Percentiles rank a stretch among this genome's conserved stretches.
Evolutionary conservation across 768 basidiomycete genomes (phyloP).

Genomic region (Suillus sp.): DNA sequence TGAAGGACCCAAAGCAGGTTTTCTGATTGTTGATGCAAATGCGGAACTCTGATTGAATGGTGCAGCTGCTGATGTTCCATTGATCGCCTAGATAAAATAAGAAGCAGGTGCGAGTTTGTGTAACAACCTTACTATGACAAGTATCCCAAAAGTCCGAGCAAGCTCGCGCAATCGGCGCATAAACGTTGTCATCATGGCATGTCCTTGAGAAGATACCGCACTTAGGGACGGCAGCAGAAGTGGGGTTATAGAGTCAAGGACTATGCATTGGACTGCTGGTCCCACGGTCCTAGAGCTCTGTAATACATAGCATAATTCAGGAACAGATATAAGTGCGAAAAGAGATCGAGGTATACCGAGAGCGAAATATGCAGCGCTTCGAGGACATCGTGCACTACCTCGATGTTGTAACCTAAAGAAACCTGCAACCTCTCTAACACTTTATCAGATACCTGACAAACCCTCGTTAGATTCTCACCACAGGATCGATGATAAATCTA

Average conservation of each 20-base stretch:
- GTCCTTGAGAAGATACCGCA: slow-evolving; percentile 70
- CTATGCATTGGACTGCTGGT: slow-evolving; percentile 45
- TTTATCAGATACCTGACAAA: slow-evolving; percentile 28
- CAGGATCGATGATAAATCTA: slow-evolving; percentile 19
- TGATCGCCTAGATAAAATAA: slow-evolving; percentile 52
- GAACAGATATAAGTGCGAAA: slow-evolving; percentile 5
- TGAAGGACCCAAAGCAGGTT: slow-evolving; percentile 76
- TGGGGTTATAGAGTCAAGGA: slow-evolving; percentile 68
- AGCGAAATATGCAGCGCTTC: slow-evolving; percentile 41
- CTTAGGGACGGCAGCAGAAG: slow-evolving; percentile 65
- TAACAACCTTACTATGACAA: slow-evolving; percentile 53
- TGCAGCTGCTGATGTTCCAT: slow-evolving; percentile 46
- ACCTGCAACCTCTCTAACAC: slow-evolving; percentile 61
- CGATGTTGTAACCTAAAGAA: slow-evolving; percentile 58
- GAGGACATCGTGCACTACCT: slow-evolving; percentile 52
- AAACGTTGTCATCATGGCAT: slow-evolving; percentile 70
- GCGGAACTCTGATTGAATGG: slow-evolving; percentile 36
- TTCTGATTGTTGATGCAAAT: slow-evolving; percentile 45
- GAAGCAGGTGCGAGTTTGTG: background rate
- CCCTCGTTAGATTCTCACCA: slow-evolving; percentile 1
- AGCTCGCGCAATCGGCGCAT: slow-evolving; percentile 63
- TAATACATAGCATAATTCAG: slow-evolving; percentile 7
- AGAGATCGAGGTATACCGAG: slow-evolving; percentile 28
- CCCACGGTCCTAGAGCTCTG: slow-evolving; percentile 17
- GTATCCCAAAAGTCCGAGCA: slow-evolving; percentile 45